Evolutionary conservation across 148 eudicot genomes (phyloP).

Genomic region (Dianthus caryophyllus): DNA sequence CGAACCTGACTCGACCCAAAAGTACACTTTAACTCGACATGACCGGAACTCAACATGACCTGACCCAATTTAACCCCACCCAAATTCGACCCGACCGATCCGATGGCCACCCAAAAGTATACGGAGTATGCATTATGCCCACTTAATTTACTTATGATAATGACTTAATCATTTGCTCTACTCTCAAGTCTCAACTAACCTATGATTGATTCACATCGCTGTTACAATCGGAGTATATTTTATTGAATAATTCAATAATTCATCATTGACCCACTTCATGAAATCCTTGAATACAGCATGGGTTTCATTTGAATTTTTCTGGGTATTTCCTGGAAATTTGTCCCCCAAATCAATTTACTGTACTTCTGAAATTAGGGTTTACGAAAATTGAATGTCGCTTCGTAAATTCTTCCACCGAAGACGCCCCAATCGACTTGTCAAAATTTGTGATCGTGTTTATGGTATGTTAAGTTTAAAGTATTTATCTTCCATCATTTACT

Average conservation of each 20-base stretch:
- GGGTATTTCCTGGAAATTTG: neutral
- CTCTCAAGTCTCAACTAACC: too few species aligned
- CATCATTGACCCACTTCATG: constrained; percentile 12
- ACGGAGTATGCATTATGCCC: too few species aligned
- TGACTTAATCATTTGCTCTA: too few species aligned
- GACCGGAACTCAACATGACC: too few species aligned
- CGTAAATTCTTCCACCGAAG: constrained; percentile 61
- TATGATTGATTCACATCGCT: neutral
- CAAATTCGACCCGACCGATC: too few species aligned
- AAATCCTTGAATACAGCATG: constrained; percentile 2
- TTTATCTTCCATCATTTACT: too few species aligned
- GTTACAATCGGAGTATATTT: neutral
- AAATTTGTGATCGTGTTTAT: constrained; percentile 68
- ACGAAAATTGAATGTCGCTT: constrained; percentile 63
- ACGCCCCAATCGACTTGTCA: constrained; percentile 67
- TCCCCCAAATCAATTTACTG: neutral
- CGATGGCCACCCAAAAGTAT: too few species aligned
- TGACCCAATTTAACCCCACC: too few species aligned
- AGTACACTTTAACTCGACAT: too few species aligned
- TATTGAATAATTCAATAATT: constrained; percentile 1
- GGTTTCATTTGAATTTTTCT: constrained; percentile 10
- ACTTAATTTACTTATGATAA: too few species aligned
- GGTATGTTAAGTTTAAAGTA: constrained; percentile 26
- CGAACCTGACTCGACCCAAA: too few species aligned
- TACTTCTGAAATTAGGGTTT: constrained; percentile 8